Conservation (phyloP, 2,329 filamentous ascomycete species). For the Parastagonospora avenae region DNA sequence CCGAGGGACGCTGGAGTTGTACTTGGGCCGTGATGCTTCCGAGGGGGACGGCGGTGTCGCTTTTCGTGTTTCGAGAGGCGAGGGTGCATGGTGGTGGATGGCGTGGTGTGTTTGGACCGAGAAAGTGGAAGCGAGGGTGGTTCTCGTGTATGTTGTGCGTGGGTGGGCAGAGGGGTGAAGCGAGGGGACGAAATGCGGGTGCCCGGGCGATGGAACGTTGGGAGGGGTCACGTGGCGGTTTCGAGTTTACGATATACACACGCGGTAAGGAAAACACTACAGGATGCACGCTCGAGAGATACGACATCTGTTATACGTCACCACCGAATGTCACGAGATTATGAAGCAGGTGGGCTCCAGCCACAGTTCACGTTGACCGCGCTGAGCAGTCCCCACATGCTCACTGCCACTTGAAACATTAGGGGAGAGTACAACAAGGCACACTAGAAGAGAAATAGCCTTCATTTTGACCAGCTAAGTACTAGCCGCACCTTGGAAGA, state of each 20-base stretch:
- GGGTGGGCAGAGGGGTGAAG: background rate
- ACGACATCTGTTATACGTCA: too few relatives aligned
- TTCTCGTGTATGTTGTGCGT: background rate
- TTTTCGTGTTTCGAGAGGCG: too few relatives aligned
- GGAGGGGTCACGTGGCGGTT: constrained; percentile 1
- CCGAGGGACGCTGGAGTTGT: background rate
- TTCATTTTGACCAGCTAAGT: background rate
- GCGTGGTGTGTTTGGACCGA: background rate
- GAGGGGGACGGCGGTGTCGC: background rate
- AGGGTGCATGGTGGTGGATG: background rate
- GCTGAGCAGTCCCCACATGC: background rate
- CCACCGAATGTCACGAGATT: too few relatives aligned
- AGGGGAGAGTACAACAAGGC: too few relatives aligned
- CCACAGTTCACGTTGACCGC: too few relatives aligned
- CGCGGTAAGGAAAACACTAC: constrained; percentile 1
- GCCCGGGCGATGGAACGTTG: background rate
- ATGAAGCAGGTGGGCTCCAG: too few relatives aligned
- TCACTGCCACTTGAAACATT: too few relatives aligned
- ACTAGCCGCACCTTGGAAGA: constrained; percentile 1
- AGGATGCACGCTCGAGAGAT: background rate
- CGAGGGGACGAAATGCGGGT: background rate
- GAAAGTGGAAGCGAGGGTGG: background rate
- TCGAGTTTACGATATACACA: background rate
- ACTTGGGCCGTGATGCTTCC: constrained; percentile 16
- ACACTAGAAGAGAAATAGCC: background rate